Conservation (phyloP, 2,329 filamentous ascomycete genomes). For the Clarireedia paspali region DNA sequence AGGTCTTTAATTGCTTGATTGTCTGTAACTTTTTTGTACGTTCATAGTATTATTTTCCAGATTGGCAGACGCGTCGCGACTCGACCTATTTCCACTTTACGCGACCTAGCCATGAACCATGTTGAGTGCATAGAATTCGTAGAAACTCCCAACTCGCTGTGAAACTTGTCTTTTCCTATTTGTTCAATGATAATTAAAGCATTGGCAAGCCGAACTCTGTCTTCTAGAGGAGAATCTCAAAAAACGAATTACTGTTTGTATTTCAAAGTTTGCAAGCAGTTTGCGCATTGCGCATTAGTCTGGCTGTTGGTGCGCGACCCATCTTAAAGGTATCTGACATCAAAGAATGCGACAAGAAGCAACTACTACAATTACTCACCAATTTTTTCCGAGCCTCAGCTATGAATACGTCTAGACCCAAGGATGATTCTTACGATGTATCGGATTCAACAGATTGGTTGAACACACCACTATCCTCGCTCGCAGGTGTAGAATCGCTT, state of each 20-base stretch:
- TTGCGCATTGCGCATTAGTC: too few species aligned
- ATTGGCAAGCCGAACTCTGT: too few species aligned
- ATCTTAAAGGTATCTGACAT: slow-evolving; percentile 6
- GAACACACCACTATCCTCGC: slow-evolving; percentile 54
- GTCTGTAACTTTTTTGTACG: slow-evolving; percentile 6
- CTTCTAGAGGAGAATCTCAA: too few species aligned
- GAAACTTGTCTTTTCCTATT: too few species aligned
- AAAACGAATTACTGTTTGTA: too few species aligned
- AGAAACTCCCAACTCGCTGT: too few species aligned
- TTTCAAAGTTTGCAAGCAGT: too few species aligned
- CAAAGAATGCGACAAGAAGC: slow-evolving; percentile 11
- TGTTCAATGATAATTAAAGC: too few species aligned
- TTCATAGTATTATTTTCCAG: slow-evolving; percentile 6
- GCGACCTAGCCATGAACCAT: slow-evolving; percentile 12
- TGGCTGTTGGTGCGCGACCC: too few species aligned
- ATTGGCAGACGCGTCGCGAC: slow-evolving; percentile 8
- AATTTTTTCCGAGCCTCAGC: neutral
- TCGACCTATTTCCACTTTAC: slow-evolving; percentile 20
- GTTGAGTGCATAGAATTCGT: too few species aligned
- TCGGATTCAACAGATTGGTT: slow-evolving; percentile 84
- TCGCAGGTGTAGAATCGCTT: slow-evolving; percentile 70
- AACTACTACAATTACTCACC: neutral
- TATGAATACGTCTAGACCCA: slow-evolving; percentile 10
- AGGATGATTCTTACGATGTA: slow-evolving; percentile 35
- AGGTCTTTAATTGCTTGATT: slow-evolving; percentile 2